Base-by-base conservation (phyloP, 345 rosid genomes). In the Moringa oleifera region DNA sequence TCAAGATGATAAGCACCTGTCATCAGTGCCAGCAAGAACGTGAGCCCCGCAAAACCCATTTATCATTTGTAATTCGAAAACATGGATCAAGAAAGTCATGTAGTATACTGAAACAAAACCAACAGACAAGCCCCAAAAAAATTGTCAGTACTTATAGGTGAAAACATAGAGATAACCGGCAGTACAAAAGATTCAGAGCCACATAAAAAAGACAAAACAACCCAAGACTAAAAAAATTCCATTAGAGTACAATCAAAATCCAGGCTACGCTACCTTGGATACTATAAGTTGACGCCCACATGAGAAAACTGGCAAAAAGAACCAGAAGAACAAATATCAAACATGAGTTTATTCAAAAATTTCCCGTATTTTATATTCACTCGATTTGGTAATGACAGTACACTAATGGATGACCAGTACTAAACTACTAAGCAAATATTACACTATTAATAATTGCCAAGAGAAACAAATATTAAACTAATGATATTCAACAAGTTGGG, bases 321-420 rank as follows among this genome's bases (percentile, higher is more conserved):
- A 41, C 9, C 47, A 41, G 1, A 28, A 28, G 17, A 41, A 41
- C 47, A 41, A 41, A 41, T 11, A 41, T 41, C 47, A 41, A 1
- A 4, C 17, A 15, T 4, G 17, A 16, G 47, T 41, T 5, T 12
- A 25, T 23, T 11, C 21, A 67, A 37, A 16, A 20, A 59, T 21
- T 33, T 19, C 41, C 50, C 20, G 47, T 13, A 22, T 36, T 17
- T 58, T 58, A 23, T 53, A 19, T 66, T 50, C 23, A 11, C 45
- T 28, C 18, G 13, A 3, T 6, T 12, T 12, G 18, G 63, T 15
- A 66, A 37, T 67, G 53, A 24, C 37, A 4, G 49, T 46, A 24
- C 56, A 66, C 45, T 57, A 7, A 58, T 13, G 53, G 21, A 21
- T n/a, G 50, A 55, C 33, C 16, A 18, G 50, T 25, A 56, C 23